Percentiles rank a stretch among this genome's conserved stretches.
Conservation (phyloP, 345 rosid species). For the Noccaea bulbosa region DNA sequence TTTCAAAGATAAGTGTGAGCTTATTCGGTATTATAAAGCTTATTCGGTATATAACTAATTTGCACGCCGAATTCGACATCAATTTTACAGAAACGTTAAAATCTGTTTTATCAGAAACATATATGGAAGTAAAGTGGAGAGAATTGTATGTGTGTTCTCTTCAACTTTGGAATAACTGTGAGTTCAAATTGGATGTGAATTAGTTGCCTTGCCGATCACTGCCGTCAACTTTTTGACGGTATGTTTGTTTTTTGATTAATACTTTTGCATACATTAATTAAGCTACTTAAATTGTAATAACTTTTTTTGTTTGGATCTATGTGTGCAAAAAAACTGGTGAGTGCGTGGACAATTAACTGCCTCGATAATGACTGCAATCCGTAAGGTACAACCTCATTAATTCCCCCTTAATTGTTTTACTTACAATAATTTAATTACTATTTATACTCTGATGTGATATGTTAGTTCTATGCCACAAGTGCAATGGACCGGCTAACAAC, state of each 20-base stretch:
- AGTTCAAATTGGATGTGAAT: constrained; percentile 36
- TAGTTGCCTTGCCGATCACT: constrained; percentile 40
- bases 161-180: constrained; percentile 28
- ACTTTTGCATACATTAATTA: constrained; percentile 26
- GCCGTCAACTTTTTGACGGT: constrained; percentile 48
- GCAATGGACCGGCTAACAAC: constrained; percentile 45
- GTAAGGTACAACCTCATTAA: constrained; percentile 35
- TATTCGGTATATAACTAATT: not conserved
- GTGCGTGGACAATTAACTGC: constrained; percentile 46
- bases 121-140: constrained; percentile 4
- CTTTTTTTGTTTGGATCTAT: constrained; percentile 23
- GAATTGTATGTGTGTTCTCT: not conserved
- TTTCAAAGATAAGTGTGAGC: not conserved
- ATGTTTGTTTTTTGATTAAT: constrained; percentile 17
- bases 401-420: constrained; percentile 16
- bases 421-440: constrained; percentile 18
- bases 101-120: no score
- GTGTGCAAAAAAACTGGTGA: constrained; percentile 29
- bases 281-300: constrained; percentile 22
- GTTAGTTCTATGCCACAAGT: constrained; percentile 38
- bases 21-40: not conserved
- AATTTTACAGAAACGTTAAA: constrained; percentile 1
- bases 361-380: constrained; percentile 40
- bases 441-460: constrained; percentile 35
- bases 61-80: not conserved